Base-by-base conservation (phyloP, 768 basidiomycete species). In the Nidularia sp. region DNA sequence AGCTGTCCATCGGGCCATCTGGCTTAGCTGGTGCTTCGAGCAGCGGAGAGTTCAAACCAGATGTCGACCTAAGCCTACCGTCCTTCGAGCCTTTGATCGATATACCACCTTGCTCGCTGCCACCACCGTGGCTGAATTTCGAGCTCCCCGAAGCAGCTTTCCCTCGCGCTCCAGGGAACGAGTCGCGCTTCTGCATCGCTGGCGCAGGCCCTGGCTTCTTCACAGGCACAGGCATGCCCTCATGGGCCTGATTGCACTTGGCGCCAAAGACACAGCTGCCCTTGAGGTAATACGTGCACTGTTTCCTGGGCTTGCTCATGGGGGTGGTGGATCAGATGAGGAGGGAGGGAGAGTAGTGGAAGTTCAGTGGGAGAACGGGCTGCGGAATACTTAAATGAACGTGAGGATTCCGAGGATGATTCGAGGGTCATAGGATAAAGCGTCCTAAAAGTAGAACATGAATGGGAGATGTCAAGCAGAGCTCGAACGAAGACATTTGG, bases 221-320 rank as follows among this genome's bases (percentile, higher is more conserved):
- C 12, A 25, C 25, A 45, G 44, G 44, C 25, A 9, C 25, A 45
- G 44, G 9, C 9, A 29, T 45, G 22, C 13, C 25, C 9, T 45
- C 13, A 45, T 45, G 36, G 2, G 3, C 12, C 25, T 45, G 44
- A 13, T 45, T 36, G 47, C 68, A 69, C 25, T 57, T 53, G 34
- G 57, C 41, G 9, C 66, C 68, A 45, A 51, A 64, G 32, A 39
- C 52, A 52, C 68, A 68, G 5, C 36, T 59, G 6, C 66, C 65
- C 45, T 51, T 56, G 7, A 50, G 45, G 52, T 58, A 64, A 49
- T 60, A 64, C n/a, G 18, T 7, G 39, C 48, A 49, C 15, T 13
- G 31, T 41, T 49, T 34, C 35, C n/a, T 36, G 25, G 25, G 25
- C 25, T 25, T 25, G 25, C 25, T 25, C 25, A 25, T 25, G 25